These are phyloP conservation scores for Physcomitrellopsis africana DNA, from an alignment of 225 moss, liverwort and hornwort species.

Conservation along the genomic window DNA sequence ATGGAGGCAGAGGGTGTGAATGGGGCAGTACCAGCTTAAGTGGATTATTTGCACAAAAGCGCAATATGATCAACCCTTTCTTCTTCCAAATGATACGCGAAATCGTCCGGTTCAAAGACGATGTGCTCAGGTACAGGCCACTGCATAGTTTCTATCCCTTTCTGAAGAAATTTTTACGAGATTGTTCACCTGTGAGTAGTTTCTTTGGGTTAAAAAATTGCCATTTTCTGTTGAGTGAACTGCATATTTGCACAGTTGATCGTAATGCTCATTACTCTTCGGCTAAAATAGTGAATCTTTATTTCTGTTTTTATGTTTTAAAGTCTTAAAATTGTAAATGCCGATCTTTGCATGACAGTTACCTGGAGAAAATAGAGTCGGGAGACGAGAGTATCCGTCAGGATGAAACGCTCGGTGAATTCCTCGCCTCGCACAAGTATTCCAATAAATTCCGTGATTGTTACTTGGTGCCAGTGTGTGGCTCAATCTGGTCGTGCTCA, in stretches of 20 bases:
- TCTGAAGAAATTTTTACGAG: not conserved
- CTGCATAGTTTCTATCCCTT: not conserved
- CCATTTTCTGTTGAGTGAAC: too few relatives aligned
- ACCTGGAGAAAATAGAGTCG: slow-evolving; percentile 57
- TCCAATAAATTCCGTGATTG: slow-evolving; percentile 80
- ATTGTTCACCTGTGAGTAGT: too few relatives aligned
- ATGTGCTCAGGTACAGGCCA: slow-evolving; percentile 64
- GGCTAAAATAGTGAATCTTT: too few relatives aligned
- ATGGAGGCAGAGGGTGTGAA: slow-evolving; percentile 76
- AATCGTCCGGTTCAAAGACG: slow-evolving; percentile 72
- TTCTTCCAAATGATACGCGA: slow-evolving; percentile 86
- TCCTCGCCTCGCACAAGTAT: slow-evolving; percentile 67
- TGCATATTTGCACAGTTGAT: too few relatives aligned
- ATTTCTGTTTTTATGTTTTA: too few relatives aligned
- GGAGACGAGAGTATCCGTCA: slow-evolving; percentile 45
- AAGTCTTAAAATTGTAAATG: not conserved
- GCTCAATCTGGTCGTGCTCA: slow-evolving; percentile 83
- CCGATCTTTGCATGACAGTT: slow-evolving; percentile 44
- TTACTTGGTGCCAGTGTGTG: slow-evolving; percentile 89
- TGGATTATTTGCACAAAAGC: slow-evolving; percentile 85
- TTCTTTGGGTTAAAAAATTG: too few relatives aligned
- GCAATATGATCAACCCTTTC: slow-evolving; percentile 65
- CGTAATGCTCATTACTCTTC: too few relatives aligned
- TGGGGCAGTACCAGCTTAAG: slow-evolving; percentile 83
- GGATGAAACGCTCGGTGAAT: slow-evolving; percentile 74